A percentile compares a stretch with the other conserved stretches of the same genome.
Evolutionary conservation across 768 basidiomycete genomes (phyloP).

Genomic region (Amanita rimosa): DNA sequence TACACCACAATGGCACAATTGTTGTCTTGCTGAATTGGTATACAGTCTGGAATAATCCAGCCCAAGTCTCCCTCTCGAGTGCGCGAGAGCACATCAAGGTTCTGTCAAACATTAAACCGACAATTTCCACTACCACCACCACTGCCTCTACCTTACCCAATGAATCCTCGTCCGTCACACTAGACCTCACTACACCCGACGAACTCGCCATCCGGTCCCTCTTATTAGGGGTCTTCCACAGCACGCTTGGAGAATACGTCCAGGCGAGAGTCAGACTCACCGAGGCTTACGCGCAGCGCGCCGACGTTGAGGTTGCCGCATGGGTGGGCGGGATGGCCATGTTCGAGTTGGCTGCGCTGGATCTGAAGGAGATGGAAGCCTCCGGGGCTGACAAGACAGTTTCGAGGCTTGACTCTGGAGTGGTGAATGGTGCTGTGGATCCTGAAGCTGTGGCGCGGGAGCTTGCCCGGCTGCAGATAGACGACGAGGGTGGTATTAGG

Average conservation of each 20-base stretch:
- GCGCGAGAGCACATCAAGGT: conserved; percentile 52
- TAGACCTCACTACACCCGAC: conserved; percentile 56
- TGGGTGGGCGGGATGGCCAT: conserved; percentile 61
- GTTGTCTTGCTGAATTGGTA: neutral
- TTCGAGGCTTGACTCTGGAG: neutral
- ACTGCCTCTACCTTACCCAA: neutral
- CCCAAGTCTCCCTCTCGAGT: conserved; percentile 40
- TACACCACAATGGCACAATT: conserved; percentile 1
- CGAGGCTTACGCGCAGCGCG: conserved; percentile 35
- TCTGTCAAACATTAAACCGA: conserved; percentile 38
- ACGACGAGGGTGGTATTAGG: neutral
- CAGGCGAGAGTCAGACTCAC: conserved; percentile 36
- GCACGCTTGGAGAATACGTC: conserved; percentile 36
- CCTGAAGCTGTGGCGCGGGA: no score
- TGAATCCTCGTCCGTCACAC: neutral
- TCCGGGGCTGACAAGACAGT: neutral
- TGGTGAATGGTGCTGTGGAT: neutral
- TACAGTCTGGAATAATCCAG: conserved; percentile 71
- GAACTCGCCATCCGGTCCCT: conserved; percentile 61
- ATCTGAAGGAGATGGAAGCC: conserved; percentile 45
- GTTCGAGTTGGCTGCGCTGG: conserved; percentile 65
- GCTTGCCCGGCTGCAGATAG: neutral
- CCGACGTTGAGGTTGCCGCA: conserved; percentile 35
- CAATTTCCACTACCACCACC: conserved; percentile 10
- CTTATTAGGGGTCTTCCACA: conserved; percentile 56